phyloP scores from a whole-genome alignment of 129 eudicot species.

The Silybum marianum region DNA sequence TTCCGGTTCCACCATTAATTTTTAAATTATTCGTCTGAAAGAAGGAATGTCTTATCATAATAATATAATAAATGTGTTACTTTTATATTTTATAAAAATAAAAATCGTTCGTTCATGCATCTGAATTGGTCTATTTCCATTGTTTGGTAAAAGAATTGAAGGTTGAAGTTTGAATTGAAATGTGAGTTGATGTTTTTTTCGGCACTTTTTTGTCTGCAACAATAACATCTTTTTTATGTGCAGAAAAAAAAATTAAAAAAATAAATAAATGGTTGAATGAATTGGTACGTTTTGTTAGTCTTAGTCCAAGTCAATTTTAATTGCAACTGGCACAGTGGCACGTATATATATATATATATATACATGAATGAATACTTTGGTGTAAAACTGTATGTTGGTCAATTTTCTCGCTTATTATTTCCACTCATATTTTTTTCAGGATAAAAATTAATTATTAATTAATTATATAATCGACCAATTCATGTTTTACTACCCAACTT shows the following conservation, averaged over 20 bases:
- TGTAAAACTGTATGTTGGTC: conserved; percentile 20
- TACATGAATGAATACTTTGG: background rate
- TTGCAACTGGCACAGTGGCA: conserved; percentile 20
- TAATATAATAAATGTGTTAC: too few species aligned
- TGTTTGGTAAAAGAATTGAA: conserved; percentile 19
- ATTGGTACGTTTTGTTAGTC: conserved; percentile 21
- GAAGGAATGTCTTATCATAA: background rate
- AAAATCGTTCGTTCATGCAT: conserved; percentile 23
- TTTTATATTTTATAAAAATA: conserved; percentile 14
- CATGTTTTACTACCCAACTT: background rate
- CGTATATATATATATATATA: too few species aligned
- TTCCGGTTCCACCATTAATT: background rate
- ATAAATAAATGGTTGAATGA: background rate
- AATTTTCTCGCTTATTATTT: conserved; percentile 22
- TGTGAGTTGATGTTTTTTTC: conserved; percentile 28
- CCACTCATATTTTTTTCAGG: background rate
- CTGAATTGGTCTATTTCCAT: background rate
- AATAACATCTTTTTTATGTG: background rate
- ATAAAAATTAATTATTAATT: background rate
- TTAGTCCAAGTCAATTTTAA: conserved; percentile 28
- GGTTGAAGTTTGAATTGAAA: conserved; percentile 17
- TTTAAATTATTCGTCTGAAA: background rate
- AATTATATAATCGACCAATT: background rate
- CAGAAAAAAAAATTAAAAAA: background rate
- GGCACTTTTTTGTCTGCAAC: background rate